These are phyloP conservation scores for Hypoxylon sp. DNA, from an alignment of 2,329 filamentous ascomycete species.

Conservation along the genomic window DNA sequence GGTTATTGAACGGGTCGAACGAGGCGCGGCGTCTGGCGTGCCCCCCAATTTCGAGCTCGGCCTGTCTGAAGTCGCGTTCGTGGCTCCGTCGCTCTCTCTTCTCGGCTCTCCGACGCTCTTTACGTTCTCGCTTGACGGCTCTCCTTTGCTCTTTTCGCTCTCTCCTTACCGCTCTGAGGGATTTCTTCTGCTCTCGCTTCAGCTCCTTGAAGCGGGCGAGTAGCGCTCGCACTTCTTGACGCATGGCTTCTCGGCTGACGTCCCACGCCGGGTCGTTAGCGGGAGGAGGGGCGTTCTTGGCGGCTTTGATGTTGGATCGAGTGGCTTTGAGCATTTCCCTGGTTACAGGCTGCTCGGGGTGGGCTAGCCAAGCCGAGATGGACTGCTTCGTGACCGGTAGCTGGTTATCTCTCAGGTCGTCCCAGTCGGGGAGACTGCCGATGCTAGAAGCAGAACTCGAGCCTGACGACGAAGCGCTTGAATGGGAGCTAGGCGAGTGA, in stretches of 20 bases:
- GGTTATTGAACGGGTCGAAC: not conserved
- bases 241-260: conserved; percentile 26
- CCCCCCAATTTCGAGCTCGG: conserved; percentile 20
- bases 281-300: conserved; percentile 47
- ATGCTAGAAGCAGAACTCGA: conserved; percentile 60
- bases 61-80: conserved; percentile 16
- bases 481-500: conserved; percentile 25
- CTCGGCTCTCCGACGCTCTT: conserved; percentile 40
- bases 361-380: conserved; percentile 65
- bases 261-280: conserved; percentile 19
- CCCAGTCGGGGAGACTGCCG: conserved; percentile 69
- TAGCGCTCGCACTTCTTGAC: conserved; percentile 57
- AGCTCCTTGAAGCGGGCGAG: conserved; percentile 63
- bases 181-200: conserved; percentile 57
- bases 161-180: conserved; percentile 53
- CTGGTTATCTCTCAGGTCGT: conserved; percentile 65
- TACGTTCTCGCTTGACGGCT: conserved; percentile 52
- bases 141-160: conserved; percentile 54
- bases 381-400: conserved; percentile 62
- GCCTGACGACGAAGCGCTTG: conserved; percentile 53
- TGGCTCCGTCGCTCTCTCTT: conserved; percentile 54
- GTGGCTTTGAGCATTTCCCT: conserved; percentile 61
- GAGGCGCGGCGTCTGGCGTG: not conserved
- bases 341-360: conserved; percentile 66
- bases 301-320: conserved; percentile 61